Conservation (phyloP, 2,329 filamentous ascomycete species). For the Botrytis aclada region DNA sequence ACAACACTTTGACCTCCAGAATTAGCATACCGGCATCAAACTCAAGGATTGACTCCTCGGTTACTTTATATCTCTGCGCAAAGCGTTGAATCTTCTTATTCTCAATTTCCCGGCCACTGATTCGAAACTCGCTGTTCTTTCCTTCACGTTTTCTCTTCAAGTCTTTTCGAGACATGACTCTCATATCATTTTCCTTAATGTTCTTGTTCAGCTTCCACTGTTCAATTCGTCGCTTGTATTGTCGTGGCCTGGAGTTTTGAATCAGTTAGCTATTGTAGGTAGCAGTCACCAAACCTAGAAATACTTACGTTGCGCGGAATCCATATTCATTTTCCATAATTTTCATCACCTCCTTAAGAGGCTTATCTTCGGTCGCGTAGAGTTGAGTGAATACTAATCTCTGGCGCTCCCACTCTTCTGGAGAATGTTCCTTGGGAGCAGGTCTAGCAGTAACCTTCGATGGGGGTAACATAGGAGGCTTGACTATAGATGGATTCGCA, state of each 20-base stretch:
- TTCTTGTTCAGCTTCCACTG: neutral
- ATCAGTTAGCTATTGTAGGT: neutral
- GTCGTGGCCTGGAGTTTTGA: neutral
- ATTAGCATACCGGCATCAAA: neutral
- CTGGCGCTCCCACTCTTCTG: neutral
- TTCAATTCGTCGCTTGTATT: conserved; percentile 1
- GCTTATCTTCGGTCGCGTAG: neutral
- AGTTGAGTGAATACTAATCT: neutral
- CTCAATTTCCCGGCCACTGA: neutral
- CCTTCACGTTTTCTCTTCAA: neutral
- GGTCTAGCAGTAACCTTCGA: neutral
- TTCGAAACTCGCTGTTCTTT: neutral
- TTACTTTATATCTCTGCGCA: neutral
- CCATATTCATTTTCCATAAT: neutral
- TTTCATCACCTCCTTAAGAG: neutral
- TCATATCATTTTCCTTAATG: conserved; percentile 1
- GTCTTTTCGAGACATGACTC: neutral
- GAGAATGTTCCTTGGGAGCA: neutral
- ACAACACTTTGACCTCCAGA: neutral
- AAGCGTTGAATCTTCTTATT: neutral
- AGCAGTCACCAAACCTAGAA: neutral
- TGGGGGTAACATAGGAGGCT: neutral
- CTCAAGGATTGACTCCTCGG: neutral
- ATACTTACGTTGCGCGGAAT: neutral
- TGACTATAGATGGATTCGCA: no score